Conservation (phyloP, 2,329 filamentous ascomycete species). For the Hortaea werneckii region DNA sequence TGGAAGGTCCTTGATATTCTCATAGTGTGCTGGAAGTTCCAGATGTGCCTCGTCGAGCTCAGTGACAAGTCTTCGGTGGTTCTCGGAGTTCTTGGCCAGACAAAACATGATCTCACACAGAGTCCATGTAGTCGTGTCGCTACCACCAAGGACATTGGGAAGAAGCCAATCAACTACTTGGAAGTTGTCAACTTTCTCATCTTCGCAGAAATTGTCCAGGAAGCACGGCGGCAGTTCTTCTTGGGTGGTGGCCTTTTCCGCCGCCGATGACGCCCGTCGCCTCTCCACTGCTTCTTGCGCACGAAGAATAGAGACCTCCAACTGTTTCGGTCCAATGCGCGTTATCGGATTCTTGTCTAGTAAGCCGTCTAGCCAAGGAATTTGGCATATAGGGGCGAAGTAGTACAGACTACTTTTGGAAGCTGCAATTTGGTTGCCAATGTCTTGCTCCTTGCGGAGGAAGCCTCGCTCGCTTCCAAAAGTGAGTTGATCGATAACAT, state of each 20-base stretch:
- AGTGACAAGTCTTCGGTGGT: neutral
- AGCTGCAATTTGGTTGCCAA: constrained; percentile 2
- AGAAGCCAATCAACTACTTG: constrained; percentile 3
- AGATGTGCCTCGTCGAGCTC: neutral
- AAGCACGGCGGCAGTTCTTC: no score
- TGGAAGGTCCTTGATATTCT: constrained; percentile 8
- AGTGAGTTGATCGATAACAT: constrained; percentile 1
- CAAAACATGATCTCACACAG: constrained; percentile 27
- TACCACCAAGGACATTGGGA: constrained; percentile 39
- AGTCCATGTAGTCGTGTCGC: constrained; percentile 28
- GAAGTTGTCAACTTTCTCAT: constrained; percentile 10
- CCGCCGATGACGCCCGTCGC: no score
- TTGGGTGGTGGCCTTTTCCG: no score
- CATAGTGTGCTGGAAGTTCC: neutral
- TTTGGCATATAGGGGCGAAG: constrained; percentile 2
- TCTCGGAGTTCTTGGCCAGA: constrained; percentile 9
- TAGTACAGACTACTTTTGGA: constrained; percentile 4
- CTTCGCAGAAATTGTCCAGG: no score
- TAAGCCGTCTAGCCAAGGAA: constrained; percentile 2
- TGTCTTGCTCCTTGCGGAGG: constrained; percentile 7
- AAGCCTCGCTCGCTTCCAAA: neutral
- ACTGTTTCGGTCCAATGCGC: constrained; percentile 3
- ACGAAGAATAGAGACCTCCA: no score
- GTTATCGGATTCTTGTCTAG: constrained; percentile 5
- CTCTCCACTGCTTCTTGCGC: no score